phyloP scores from a whole-genome alignment of 306 rosid species.

The Geum urbanum region DNA sequence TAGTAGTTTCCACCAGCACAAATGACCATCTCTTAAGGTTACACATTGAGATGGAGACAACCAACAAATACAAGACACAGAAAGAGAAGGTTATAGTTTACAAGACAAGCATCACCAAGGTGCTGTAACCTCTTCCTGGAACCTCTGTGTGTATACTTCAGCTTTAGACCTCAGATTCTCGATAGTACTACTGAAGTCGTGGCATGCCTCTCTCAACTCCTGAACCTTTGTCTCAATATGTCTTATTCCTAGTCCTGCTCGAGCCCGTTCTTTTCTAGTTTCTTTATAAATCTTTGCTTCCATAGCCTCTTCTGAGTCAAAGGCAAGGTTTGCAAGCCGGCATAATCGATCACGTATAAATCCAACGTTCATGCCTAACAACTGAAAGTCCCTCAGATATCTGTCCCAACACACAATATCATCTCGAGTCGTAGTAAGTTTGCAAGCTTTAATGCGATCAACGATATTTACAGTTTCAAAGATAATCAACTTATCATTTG shows the following conservation, averaged over 20 bases:
- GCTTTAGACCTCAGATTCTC: conserved; percentile 55
- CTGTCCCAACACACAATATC: too few species aligned
- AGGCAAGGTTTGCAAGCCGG: conserved; percentile 51
- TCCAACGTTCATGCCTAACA: conserved; percentile 70
- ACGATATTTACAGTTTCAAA: conserved; percentile 50
- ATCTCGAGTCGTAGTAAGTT: conserved; percentile 35
- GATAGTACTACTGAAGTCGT: conserved; percentile 52
- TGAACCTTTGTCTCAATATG: conserved; percentile 59
- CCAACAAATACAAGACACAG: background rate
- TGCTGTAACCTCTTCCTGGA: conserved; percentile 48
- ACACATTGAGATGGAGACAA: background rate
- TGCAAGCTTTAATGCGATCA: conserved; percentile 50
- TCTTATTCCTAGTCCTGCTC: conserved; percentile 46
- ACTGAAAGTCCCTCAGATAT: conserved; percentile 60
- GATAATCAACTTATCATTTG: conserved; percentile 46
- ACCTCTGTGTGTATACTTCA: conserved; percentile 40
- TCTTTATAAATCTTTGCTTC: conserved; percentile 41
- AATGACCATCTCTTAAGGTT: too few species aligned
- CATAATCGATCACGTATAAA: conserved; percentile 54
- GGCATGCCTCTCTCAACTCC: conserved; percentile 67
- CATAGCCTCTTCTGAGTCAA: conserved; percentile 37
- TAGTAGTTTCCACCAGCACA: conserved; percentile 1
- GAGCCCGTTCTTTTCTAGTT: conserved; percentile 36
- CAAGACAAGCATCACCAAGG: conserved; percentile 43
- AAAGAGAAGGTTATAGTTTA: background rate